Evolutionary conservation across 129 eudicot genomes (phyloP), one percentile per base, ranked within the genome.

Genomic region (Arctium lappa): DNA sequence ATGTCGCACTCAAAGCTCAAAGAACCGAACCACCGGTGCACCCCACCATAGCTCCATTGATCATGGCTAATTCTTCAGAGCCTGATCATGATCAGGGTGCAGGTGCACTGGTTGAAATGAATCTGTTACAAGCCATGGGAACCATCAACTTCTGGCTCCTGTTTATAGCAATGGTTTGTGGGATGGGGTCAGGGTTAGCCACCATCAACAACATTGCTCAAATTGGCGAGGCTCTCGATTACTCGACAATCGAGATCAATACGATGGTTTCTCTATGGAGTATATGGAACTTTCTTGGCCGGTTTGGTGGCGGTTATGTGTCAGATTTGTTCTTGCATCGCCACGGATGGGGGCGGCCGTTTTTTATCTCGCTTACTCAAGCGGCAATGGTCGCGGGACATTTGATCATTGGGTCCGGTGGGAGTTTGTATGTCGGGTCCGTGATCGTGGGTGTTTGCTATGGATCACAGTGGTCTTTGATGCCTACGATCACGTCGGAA

Each of bases 261-360:
- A 76, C 98, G 7, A 73, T 95, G 82, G 97, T 95, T 62, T 91
- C 99, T 4, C 50, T 95, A 62, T 95, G 98, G 98, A 93, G 98
- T 69, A 93, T 95, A 77, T 93, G 99, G 99, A 95, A 95, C 75
- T 93, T 93, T 78, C 91, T 95, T 15, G 99, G 99, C 11, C 91
- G 99, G 27, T 88, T 91, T 77, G 98, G 97, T 32, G 97, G 88
- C 42, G 98, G 99, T 12, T 93, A 81, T 82, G 42, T 91, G 56
- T 95, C 98, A 12, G 99, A 93, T 86, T 10, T 82, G 11, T 77
- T 90, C 50, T 75, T 95, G 62, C 99, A 88, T 65, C 82, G 69
- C 75, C 71, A 77, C 73, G 94, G 99, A 3, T 89, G 89, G 88
- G 87, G 94, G 13, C 84, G 99, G 74, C 95, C 99, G 4, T 40